These are phyloP conservation scores for Ramularia endophylla DNA, from an alignment of 2,329 filamentous ascomycete genomes.

Conservation along the genomic window DNA sequence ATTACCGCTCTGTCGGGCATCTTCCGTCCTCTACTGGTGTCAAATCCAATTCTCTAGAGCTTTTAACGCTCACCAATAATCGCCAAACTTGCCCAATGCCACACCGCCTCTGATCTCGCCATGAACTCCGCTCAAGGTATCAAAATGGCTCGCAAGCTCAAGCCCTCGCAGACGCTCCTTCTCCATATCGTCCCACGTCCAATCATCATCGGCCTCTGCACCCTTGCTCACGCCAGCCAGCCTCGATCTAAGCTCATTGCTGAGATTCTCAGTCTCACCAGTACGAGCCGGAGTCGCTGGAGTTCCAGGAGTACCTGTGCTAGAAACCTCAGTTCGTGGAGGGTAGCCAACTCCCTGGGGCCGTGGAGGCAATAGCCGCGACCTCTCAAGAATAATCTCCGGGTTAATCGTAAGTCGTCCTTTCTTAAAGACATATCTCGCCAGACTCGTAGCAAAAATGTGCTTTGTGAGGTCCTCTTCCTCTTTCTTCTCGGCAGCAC, in stretches of 20 bases:
- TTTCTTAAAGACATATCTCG: constrained; percentile 47
- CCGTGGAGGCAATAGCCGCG: constrained; percentile 66
- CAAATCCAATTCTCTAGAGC: background rate
- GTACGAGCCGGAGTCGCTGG: constrained; percentile 21
- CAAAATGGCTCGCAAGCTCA: constrained; percentile 50
- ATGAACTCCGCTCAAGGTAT: constrained; percentile 48
- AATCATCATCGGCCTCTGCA: constrained; percentile 35
- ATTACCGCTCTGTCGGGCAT: constrained; percentile 8
- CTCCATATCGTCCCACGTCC: constrained; percentile 58
- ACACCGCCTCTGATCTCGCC: constrained; percentile 45
- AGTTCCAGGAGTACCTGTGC: constrained; percentile 12
- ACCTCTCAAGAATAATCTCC: constrained; percentile 64
- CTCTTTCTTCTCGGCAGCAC: constrained; percentile 16
- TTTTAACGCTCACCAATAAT: constrained; percentile 21
- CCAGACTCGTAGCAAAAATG: constrained; percentile 45
- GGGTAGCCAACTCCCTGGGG: constrained; percentile 51
- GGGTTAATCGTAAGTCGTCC: constrained; percentile 75
- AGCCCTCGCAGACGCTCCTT: constrained; percentile 51
- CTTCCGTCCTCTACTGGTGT: background rate
- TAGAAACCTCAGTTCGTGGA: constrained; percentile 22
- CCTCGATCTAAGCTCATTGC: constrained; percentile 24
- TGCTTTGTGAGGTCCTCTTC: constrained; percentile 36
- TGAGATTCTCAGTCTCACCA: constrained; percentile 20
- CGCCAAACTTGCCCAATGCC: constrained; percentile 38
- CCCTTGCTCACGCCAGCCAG: constrained; percentile 16